Base-by-base conservation (phyloP, 345 rosid genomes). In the Stellera chamaejasme region DNA sequence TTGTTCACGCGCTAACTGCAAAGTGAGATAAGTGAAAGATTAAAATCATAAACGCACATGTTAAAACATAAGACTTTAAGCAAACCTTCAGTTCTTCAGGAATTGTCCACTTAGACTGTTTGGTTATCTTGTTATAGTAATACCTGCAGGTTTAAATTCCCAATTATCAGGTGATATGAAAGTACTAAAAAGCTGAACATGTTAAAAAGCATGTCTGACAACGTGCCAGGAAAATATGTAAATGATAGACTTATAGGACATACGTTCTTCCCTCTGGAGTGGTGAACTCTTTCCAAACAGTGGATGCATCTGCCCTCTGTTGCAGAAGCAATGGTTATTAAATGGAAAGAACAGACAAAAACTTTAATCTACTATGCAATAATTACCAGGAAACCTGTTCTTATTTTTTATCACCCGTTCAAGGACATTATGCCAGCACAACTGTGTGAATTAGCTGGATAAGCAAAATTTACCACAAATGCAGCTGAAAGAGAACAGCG, bases 231-330 rank as follows among this genome's bases (percentile, higher is more conserved):
- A 2, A 11, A 56, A 58, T 23, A 44, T 14, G 26, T 3, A 50
- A 6, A 54, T 13, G 5, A 47, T 36, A 13, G 27, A 28, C 6
- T 41, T 12, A 41, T 10, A 46, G 13, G 3, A 75, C 86, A 7
- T 65, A 93, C 99, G 72, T 93, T 60, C 74, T 87, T 61, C 97
- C 99, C 69, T 89, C 99, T 39, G 79, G 68, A 46, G 94, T 89
- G 12, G 92, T 81, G 67, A 89, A 93, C 69, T 93, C 99, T 82
- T 89, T 93, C 99, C 99, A 93, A 62, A 81, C 95, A n/a, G 99
- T 93, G 36, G 99, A 93, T 32, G 97, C 97, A 66, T 93, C 99
- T 14, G 96, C 99, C 70, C 92, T 84, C 99, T 93, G 88, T 66
- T 13, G 23, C 25, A 67, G 45, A 45, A 67, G 48, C 51, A 63